Conservation (phyloP, 2,329 filamentous ascomycete genomes). For the Colletotrichum ledebouriae region DNA sequence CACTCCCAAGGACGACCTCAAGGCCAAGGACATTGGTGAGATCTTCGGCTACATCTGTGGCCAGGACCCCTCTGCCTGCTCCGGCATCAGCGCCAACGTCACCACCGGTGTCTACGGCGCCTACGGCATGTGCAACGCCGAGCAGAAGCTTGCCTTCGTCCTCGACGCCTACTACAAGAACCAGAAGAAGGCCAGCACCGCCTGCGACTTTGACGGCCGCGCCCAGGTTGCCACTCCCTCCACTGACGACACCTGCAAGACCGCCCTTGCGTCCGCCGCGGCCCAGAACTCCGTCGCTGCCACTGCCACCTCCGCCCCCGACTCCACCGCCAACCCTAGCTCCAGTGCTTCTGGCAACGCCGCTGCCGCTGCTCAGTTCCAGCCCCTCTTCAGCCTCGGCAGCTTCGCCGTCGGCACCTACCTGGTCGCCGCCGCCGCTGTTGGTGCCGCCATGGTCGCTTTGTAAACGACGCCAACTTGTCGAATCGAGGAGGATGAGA, state of each 20-base stretch:
- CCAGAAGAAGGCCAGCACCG: slow-evolving; percentile 65
- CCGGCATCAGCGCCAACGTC: slow-evolving; percentile 76
- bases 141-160: slow-evolving; percentile 79
- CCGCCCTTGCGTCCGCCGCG: slow-evolving; percentile 73
- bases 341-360: slow-evolving; percentile 38
- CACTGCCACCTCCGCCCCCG: slow-evolving; percentile 58
- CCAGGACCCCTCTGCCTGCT: slow-evolving; percentile 67
- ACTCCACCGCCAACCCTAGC: slow-evolving; percentile 48
- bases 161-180: slow-evolving; percentile 79
- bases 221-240: slow-evolving; percentile 67
- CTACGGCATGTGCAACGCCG: slow-evolving; percentile 81
- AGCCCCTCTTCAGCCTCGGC: slow-evolving; percentile 59
- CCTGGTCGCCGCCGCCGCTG: slow-evolving; percentile 64
- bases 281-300: slow-evolving; percentile 63
- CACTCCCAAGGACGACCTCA: slow-evolving; percentile 70
- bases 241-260: slow-evolving; percentile 66
- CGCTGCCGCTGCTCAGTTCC: slow-evolving; percentile 52
- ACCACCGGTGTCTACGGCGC: slow-evolving; percentile 79
- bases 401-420: slow-evolving; percentile 65
- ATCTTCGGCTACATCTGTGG: slow-evolving; percentile 85
- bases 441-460: slow-evolving; percentile 66
- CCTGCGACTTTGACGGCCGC: slow-evolving; percentile 80
- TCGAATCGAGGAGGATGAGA: slow-evolving; percentile 28
- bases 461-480: slow-evolving; percentile 57
- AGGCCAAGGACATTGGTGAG: slow-evolving; percentile 69